Evolutionary conservation across 768 basidiomycete species (phyloP).

Genomic region (Kwoniella dendrophila): DNA sequence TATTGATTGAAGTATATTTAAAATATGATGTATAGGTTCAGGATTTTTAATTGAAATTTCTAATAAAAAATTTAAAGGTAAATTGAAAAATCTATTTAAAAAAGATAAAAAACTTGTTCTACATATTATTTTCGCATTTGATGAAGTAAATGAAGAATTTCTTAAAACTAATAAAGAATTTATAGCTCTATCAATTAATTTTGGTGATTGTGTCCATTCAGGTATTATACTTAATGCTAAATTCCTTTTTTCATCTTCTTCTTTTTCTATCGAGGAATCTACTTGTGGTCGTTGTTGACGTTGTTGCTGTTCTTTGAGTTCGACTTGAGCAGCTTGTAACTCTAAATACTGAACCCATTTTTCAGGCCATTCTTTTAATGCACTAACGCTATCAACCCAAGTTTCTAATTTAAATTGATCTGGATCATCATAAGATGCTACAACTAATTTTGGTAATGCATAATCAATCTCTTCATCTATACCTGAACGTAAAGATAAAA

Average conservation of each 20-base stretch:
- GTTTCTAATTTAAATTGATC: slow-evolving; percentile 72
- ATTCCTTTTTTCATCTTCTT: neutral
- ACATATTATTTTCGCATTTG: slow-evolving; percentile 38
- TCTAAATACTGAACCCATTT: slow-evolving; percentile 67
- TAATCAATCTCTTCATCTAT: slow-evolving; percentile 81
- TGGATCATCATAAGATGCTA: slow-evolving; percentile 67
- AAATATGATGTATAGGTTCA: slow-evolving; percentile 54
- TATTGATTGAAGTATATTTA: slow-evolving; percentile 52
- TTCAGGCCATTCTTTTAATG: slow-evolving; percentile 84
- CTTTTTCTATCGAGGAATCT: slow-evolving; percentile 4
- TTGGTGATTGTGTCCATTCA: slow-evolving; percentile 34
- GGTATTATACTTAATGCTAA: slow-evolving; percentile 25
- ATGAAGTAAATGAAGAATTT: slow-evolving; percentile 63
- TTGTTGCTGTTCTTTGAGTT: neutral
- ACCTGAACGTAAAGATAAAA: slow-evolving; percentile 82
- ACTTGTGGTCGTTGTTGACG: neutral
- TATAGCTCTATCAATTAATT: slow-evolving; percentile 68
- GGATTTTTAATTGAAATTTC: slow-evolving; percentile 42
- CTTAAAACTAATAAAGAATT: slow-evolving; percentile 83
- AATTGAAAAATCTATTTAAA: slow-evolving; percentile 33
- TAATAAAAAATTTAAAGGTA: slow-evolving; percentile 29
- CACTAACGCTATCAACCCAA: slow-evolving; percentile 78
- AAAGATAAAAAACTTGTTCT: slow-evolving; percentile 29
- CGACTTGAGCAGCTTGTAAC: slow-evolving; percentile 23
- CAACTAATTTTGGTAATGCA: slow-evolving; percentile 83